Percentiles rank a stretch among this genome's conserved stretches.
These are phyloP conservation scores for Apiospora aurea DNA, from an alignment of 2,329 filamentous ascomycete genomes.

Conservation along the genomic window DNA sequence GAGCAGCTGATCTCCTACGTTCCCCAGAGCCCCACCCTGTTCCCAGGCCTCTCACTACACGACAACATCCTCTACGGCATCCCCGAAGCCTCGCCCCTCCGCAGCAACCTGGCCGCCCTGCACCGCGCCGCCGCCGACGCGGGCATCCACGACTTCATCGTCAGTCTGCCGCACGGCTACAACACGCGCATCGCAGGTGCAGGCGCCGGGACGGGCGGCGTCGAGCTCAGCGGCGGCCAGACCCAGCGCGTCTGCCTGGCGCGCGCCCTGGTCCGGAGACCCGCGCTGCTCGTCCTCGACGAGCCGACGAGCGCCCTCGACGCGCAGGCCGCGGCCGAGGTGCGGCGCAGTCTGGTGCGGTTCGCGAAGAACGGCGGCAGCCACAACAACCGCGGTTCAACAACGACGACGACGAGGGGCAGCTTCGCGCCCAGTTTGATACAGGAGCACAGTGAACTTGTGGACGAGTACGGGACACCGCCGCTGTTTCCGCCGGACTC, in stretches of 20 bases:
- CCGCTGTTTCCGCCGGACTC: neutral
- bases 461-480: neutral
- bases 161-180: conserved; percentile 74
- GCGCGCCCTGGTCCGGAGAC: conserved; percentile 74
- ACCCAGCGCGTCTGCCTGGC: conserved; percentile 84
- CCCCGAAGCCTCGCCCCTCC: conserved; percentile 57
- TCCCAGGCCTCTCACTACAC: conserved; percentile 72
- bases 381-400: neutral
- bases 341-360: conserved; percentile 67
- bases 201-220: conserved; percentile 59
- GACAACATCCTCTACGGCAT: conserved; percentile 88
- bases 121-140: conserved; percentile 61
- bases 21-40: conserved; percentile 75
- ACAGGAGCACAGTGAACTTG: conserved; percentile 34
- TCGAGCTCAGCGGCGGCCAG: conserved; percentile 80
- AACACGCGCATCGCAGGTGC: conserved; percentile 63
- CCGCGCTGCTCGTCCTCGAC: conserved; percentile 79
- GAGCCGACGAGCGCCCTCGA: conserved; percentile 88
- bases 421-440: conserved; percentile 27
- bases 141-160: conserved; percentile 79
- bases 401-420: neutral
- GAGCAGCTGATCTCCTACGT: conserved; percentile 72
- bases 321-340: conserved; percentile 66
- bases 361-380: conserved; percentile 49
- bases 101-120: conserved; percentile 47